A percentile compares a stretch with the other conserved stretches of the same genome.
phyloP scores from a whole-genome alignment of 495 filamentous ascomycete genomes.

The Usnea hakonensis region DNA sequence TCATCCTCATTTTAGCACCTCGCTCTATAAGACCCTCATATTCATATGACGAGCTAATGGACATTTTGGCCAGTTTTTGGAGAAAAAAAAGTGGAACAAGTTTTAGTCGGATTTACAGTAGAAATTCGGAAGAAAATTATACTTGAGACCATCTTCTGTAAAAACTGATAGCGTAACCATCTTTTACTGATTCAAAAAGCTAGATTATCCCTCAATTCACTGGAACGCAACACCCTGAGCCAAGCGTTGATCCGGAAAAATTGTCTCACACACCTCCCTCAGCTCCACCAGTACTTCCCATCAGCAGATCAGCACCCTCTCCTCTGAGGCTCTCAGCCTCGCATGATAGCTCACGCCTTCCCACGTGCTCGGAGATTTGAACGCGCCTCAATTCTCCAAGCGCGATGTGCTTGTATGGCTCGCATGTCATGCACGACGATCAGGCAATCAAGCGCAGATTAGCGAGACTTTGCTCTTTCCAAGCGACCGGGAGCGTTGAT shows the following conservation, averaged over 20 bases:
- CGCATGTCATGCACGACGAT: constrained; percentile 3
- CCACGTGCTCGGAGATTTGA: constrained; percentile 17
- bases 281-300: neutral
- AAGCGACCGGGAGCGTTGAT: neutral
- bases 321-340: neutral
- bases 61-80: neutral
- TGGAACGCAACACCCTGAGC: neutral
- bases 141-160: neutral
- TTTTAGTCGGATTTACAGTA: too few relatives aligned
- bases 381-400: constrained; percentile 11
- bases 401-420: constrained; percentile 5
- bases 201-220: neutral
- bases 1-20: neutral
- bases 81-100: neutral
- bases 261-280: neutral
- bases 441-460: constrained; percentile 3
- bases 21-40: neutral
- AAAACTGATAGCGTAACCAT: neutral
- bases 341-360: neutral
- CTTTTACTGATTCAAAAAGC: neutral
- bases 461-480: neutral
- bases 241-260: too few relatives aligned
- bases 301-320: neutral
- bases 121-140: too few relatives aligned
- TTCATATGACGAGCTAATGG: neutral